phyloP scores from a whole-genome alignment of 371 early-diverging fungal species.

The Apophysomyces trapeziformis region DNA sequence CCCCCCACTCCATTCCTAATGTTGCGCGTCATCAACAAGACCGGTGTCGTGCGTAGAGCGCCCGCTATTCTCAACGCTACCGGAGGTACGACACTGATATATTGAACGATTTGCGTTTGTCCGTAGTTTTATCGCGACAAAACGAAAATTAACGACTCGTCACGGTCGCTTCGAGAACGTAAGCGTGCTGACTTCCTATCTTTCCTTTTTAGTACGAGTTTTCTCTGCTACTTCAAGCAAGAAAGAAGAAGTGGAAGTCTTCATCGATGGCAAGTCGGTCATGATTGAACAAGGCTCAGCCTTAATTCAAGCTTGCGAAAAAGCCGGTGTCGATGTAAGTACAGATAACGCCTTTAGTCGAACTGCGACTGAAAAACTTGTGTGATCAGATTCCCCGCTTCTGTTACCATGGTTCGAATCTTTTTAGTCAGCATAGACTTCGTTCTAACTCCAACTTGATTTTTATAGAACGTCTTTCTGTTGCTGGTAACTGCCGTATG shows the following conservation, averaged over 20 bases:
- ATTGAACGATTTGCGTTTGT: conserved; percentile 4
- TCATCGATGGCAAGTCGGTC: conserved; percentile 91
- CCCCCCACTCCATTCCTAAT: conserved; percentile 32
- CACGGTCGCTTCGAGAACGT: not conserved
- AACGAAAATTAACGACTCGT: not conserved
- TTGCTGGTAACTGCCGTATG: conserved; percentile 99
- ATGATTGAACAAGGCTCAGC: conserved; percentile 93
- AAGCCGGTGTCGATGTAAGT: conserved; percentile 77
- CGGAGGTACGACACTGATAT: conserved; percentile 35
- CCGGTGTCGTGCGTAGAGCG: conserved; percentile 50
- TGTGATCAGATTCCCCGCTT: conserved; percentile 84
- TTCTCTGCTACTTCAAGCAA: conserved; percentile 58
- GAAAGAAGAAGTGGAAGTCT: conserved; percentile 78
- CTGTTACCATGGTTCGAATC: conserved; percentile 88
- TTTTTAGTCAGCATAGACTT: not conserved
- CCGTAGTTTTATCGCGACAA: not conserved
- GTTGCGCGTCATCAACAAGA: conserved; percentile 59
- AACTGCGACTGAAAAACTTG: not conserved
- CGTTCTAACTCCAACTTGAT: not conserved
- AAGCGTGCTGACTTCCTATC: conserved; percentile 3
- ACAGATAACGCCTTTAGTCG: not conserved
- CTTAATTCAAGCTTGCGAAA: conserved; percentile 96
- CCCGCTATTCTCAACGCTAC: conserved; percentile 46
- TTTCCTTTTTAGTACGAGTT: conserved; percentile 46
- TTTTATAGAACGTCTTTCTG: conserved; percentile 77